Conservation (phyloP, 1,139 yeast genomes). For the Diutina scorzettiae region DNA sequence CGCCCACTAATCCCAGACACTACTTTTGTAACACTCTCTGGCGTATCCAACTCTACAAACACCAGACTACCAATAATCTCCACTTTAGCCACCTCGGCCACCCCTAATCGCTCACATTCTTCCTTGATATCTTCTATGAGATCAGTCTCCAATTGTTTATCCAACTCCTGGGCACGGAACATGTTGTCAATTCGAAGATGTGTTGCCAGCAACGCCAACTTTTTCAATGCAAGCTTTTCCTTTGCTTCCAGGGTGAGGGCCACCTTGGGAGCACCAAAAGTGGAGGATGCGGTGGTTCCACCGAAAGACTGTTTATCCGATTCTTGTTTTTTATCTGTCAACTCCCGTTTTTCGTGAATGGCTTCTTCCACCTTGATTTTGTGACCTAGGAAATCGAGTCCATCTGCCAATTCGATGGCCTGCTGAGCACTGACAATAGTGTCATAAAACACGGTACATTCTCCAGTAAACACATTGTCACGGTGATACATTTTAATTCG, state of each 20-base stretch:
- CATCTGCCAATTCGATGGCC: conserved; percentile 3
- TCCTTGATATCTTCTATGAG: background rate
- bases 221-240: background rate
- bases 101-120: background rate
- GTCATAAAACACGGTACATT: conserved; percentile 2
- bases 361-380: conserved; percentile 1
- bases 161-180: background rate
- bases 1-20: background rate
- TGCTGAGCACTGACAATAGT: background rate
- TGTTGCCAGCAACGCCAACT: background rate
- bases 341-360: background rate
- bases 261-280: background rate
- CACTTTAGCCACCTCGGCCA: background rate
- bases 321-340: too few species aligned
- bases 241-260: background rate
- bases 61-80: background rate
- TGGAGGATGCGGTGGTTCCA: background rate
- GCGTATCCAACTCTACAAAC: background rate
- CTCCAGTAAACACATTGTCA: background rate
- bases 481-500: background rate
- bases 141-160: background rate
- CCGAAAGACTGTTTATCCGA: too few species aligned
- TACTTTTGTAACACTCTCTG: background rate
- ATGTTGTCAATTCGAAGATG: background rate
- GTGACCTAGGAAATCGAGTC: background rate